Evolutionary conservation across 202 grass and related monocot species (phyloP).

Genomic region (Carex arenaria): DNA sequence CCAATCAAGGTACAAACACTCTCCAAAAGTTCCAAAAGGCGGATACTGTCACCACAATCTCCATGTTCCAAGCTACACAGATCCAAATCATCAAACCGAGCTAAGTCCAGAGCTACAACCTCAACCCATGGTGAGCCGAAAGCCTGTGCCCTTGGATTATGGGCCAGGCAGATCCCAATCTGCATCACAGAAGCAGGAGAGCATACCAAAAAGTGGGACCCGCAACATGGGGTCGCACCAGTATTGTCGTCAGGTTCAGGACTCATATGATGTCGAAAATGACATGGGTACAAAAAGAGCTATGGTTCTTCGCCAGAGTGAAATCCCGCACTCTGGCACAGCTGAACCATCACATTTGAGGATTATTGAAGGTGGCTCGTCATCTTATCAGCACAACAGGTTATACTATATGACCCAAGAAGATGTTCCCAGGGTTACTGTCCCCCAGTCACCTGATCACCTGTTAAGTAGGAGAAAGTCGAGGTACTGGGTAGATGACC

Average conservation of each 20-base stretch:
- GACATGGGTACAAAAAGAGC: slow-evolving; percentile 26
- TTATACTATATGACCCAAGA: not conserved
- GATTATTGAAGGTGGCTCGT: slow-evolving; percentile 26
- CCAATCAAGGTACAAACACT: not conserved
- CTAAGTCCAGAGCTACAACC: slow-evolving; percentile 20
- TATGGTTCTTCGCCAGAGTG: slow-evolving; percentile 32
- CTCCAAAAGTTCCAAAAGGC: not conserved
- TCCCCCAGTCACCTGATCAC: slow-evolving; percentile 4
- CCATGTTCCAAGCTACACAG: slow-evolving; percentile 20
- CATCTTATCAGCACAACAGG: slow-evolving; percentile 27
- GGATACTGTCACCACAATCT: not conserved
- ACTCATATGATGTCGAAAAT: slow-evolving; percentile 23
- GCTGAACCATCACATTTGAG: slow-evolving; percentile 22
- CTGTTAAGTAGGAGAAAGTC: slow-evolving; percentile 4
- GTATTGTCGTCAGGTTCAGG: slow-evolving; percentile 2
- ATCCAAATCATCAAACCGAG: slow-evolving; percentile 25
- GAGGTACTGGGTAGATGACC: not conserved
- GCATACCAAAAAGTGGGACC: not conserved
- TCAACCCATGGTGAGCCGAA: slow-evolving; percentile 20
- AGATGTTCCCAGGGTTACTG: not conserved
- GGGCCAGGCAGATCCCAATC: slow-evolving; percentile 14
- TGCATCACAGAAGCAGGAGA: slow-evolving; percentile 15
- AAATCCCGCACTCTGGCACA: not conserved
- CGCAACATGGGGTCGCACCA: slow-evolving; percentile 5
- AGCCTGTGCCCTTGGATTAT: slow-evolving; percentile 22